Evolutionary conservation across 148 eudicot genomes (phyloP), one percentile per base, ranked within the genome.

Genomic region (Rhododendron ovatum): DNA sequence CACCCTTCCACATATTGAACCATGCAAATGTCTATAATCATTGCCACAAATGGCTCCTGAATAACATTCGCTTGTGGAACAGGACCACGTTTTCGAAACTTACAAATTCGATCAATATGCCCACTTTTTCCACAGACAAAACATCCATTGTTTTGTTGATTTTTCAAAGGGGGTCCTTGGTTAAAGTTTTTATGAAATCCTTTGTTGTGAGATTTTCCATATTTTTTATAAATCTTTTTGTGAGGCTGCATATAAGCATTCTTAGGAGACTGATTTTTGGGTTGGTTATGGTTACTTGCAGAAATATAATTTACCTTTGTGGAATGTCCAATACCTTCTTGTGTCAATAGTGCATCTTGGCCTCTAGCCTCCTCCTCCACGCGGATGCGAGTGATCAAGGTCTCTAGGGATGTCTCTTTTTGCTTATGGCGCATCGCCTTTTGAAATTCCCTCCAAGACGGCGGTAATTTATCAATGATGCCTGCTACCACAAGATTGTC

Each of bases 21-120:
- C 24, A 41, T 33, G 57, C 24, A 17, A n/a, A 85, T 55, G 17
- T 85, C 41, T 37, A 61, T 57, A 35, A 85, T 78, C 87, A 85
- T 79, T 2, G 15, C 57, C 24, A 67, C 13, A 67, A 61, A n/a
- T 3, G 55, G 28, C 5, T 85, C 82, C 7, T 85, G 28, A 17
- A 45, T 22, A 20, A 55, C 3, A 24, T 85, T 59, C 2, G 71
- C 81, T 30, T 76, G 11, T 1, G 9, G 73, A 7, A 3, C 26
- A 75, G 22, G 67, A 24, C 20, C 37, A 7, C 15, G 43, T 14
- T 84, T 84, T 24, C 48, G 9, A 6, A 39, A 26, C 0, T 11
- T 59, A 5, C 51, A 77, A 33, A 5, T 41, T 53, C 45, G 28
- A 28, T 50, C 71, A 18, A 48, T 1, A 33, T 84, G 86, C 28